phyloP scores from a whole-genome alignment of 2,329 filamentous ascomycete species.

The Aspergillus terreus region DNA sequence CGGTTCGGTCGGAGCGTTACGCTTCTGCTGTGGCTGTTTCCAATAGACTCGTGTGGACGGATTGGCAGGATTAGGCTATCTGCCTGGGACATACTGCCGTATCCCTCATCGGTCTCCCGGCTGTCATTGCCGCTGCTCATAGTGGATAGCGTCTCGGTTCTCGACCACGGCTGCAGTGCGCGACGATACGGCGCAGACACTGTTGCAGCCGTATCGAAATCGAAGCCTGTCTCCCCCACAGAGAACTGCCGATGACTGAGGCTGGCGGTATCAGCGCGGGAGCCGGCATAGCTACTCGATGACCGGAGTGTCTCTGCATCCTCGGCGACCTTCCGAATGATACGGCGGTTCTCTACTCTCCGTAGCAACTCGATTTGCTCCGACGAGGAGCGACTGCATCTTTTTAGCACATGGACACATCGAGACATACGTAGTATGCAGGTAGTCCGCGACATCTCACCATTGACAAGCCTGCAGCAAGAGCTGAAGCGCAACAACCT shows the following conservation, averaged over 20 bases:
- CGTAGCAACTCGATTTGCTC: slow-evolving; percentile 35
- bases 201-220: slow-evolving; percentile 29
- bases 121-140: slow-evolving; percentile 13
- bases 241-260: slow-evolving; percentile 23
- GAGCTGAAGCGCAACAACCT: slow-evolving; percentile 36
- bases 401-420: not conserved
- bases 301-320: slow-evolving; percentile 34
- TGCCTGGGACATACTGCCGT: slow-evolving; percentile 16
- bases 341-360: slow-evolving; percentile 28
- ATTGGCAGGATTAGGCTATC: slow-evolving; percentile 12
- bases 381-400: slow-evolving; percentile 26
- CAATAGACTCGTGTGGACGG: slow-evolving; percentile 12
- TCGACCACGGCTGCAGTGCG: slow-evolving; percentile 12
- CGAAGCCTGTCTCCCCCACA: slow-evolving; percentile 28
- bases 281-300: slow-evolving; percentile 22
- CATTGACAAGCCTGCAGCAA: slow-evolving; percentile 38
- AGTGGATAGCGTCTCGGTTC: slow-evolving; percentile 5
- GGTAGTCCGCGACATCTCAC: slow-evolving; percentile 16
- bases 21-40: slow-evolving; percentile 18
- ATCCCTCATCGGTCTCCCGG: slow-evolving; percentile 26
- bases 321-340: slow-evolving; percentile 35
- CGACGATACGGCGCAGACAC: slow-evolving; percentile 24
- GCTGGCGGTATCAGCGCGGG: slow-evolving; percentile 23
- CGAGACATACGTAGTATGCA: not conserved
- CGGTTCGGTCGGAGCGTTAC: slow-evolving; percentile 11